Evolutionary conservation across 495 filamentous ascomycete species (phyloP), one percentile per base, ranked within the genome.

Genomic region (Neurospora intermedia): DNA sequence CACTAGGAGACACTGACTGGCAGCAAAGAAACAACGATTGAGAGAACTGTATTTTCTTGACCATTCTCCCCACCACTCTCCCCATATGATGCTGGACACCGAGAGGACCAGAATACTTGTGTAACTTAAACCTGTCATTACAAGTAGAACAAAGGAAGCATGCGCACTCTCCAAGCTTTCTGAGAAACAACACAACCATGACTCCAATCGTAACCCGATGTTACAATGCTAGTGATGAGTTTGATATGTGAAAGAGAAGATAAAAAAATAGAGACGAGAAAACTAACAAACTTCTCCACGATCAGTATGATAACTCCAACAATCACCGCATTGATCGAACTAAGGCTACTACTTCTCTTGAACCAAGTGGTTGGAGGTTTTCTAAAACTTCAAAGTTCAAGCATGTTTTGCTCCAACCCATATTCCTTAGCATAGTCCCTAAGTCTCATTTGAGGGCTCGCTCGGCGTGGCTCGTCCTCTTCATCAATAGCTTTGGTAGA

Each of bases 401-500:
- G 54, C 2, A 66, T 66, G 6, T 66, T 66, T 1, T 66, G 54
- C 27, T 66, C 54, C 27, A 66, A 0, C 13, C 54, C 54, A 15
- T 15, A 66, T 0, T 66, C 54, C 54, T 31, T 70, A 72, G 46
- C 54, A 31, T 15, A 66, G 0, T 35, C 54, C 54, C 15, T 70
- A 72, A 48, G 39, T 10, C 75, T 48, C 13, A 73, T 75, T 39
- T 73, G 77, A 16, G 82, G 83, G 70, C 82, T 84, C 6, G 69
- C 73, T 23, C 75, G 76, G 15, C 81, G 75, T 9, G 78, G 77
- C 62, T 85, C 81, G 39, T 81, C 80, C 46, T 82, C 80, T 39
- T 82, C 79, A 27, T 82, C 82, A 38, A 84, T 81, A 13, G 75
- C 81, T 73, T 82, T 85, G 23, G 78, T 77, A 9, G 84, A 79